Base-by-base conservation (phyloP, 768 basidiomycete genomes). In the Amanita polypyramis region DNA sequence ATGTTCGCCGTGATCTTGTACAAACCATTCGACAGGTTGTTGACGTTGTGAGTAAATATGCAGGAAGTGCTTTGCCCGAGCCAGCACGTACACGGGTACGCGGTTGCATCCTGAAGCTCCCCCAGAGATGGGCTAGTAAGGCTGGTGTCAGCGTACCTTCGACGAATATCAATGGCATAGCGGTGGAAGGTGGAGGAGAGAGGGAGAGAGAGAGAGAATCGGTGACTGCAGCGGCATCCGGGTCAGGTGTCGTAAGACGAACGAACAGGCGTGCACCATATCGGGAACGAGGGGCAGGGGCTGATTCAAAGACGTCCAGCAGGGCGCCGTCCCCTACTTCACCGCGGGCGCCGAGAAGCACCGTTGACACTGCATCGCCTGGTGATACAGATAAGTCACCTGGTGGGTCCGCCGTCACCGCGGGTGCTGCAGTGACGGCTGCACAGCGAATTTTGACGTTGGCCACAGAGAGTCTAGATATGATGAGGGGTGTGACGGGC, bases 381-480 rank as follows among this genome's bases (percentile, higher is more conserved):
- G 17, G 46, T 42, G 50, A 45, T 19, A 35, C 45, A 27, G 45
- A 52, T 39, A 49, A 55, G 46, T 38, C 51, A 36, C 10, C 35
- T 15, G 30, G 38, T 32, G 53, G 54, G 23, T 48, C 53, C 39
- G 40, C 51, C 7, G 59, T 68, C 15, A 65, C 69, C 40, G 72
- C 76, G 0, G 70, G 77, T 30, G 68, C 79, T 5, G 87, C 86
- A 2, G 72, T 77, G 19, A 72, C 79, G 12, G 85, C 90, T 23
- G 87, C 92, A 8, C 84, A 88, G 60, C 70, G 85, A 43, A 82
- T 95, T 15, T 61, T 95, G 54, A 79, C 82, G 6, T 77, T 95
- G 7, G 90, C 92, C 10, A 85, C 85, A 11, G 93, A 95, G 68
- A 92, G 90, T 58, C 59, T 95, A 62, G 91, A 95, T 58, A 94